Evolutionary conservation across 352 stramenopile genomes (phyloP), one percentile per base, ranked within the genome.

Genomic region (Phytophthora hybrid): DNA sequence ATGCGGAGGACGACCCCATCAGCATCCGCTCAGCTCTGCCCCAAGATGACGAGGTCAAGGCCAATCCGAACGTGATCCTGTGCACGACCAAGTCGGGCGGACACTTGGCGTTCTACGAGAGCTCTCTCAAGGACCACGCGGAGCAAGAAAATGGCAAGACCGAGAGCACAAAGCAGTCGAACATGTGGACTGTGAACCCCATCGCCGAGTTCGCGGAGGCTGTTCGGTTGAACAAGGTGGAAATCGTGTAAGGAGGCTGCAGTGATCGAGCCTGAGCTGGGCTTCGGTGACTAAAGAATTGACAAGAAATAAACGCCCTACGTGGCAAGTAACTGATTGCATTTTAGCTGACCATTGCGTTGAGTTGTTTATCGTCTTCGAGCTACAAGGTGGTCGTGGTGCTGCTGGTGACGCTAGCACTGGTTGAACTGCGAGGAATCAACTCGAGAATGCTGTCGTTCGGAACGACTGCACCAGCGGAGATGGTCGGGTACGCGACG

Each of bases 91-190:
- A 89, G 31, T 75, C 61, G 5, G 87, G 89, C 44, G 87, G 87
- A 18, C 89, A 93, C 70, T 75, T 95, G 57, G 85, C 73, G 0
- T 95, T 93, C 59, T 94, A 90, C 60, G 78, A 91, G 57, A 76
- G 67, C 57, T 82, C 55, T 14, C 49, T 73, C 21, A 69, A 74
- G 21, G 53, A 59, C 44, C 23, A 31, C 19, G 23, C 29, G 10
- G 58, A 79, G 11, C 39, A 55, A 49, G 60, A 63, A 41, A 51
- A 57, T 14, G 58, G 32, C 44, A 68, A 76, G 16, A 34, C 54
- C 5, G 46, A 5, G 29, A 54, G 14, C 23, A 66, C 57, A 55
- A 29, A 21, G 13, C 41, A 39, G 18, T 34, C 77, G 7, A 73
- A 76, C 19, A 84, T 81, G 69, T 90, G 82, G 84, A 84, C 73